Percentiles rank a stretch among this genome's conserved stretches.
Evolutionary conservation across 2,329 filamentous ascomycete genomes (phyloP).

Genomic region (Arachnomyces sp.): DNA sequence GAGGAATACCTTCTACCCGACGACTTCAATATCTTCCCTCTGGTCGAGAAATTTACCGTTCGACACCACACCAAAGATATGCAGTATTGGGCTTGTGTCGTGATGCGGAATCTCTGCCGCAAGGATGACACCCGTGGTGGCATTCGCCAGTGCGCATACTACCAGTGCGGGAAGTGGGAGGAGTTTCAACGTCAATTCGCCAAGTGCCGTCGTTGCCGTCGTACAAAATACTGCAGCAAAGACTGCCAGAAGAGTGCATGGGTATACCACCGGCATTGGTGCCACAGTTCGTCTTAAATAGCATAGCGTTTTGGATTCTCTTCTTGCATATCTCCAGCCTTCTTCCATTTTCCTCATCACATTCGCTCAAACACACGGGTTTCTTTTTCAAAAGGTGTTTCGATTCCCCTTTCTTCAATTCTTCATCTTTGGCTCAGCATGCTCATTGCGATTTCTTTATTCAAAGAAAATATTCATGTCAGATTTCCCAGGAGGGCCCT

Average conservation of each 20-base stretch:
- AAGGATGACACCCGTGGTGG: constrained; percentile 93
- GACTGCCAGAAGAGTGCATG: constrained; percentile 98
- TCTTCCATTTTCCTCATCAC: background rate
- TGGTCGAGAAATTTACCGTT: constrained; percentile 97
- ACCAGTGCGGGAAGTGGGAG: constrained; percentile 97
- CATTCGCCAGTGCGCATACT: constrained; percentile 95
- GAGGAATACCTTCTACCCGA: constrained; percentile 88
- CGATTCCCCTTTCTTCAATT: too few relatives aligned
- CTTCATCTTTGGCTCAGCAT: too few relatives aligned
- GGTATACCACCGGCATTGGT: constrained; percentile 98
- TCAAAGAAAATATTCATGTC: too few relatives aligned
- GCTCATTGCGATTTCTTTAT: too few relatives aligned
- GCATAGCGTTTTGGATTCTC: constrained; percentile 28
- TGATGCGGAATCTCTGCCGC: constrained; percentile 96
- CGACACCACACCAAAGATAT: constrained; percentile 92
- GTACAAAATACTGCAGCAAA: constrained; percentile 99
- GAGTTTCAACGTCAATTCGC: constrained; percentile 94
- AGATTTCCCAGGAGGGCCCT: too few relatives aligned
- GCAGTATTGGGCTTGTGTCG: constrained; percentile 99
- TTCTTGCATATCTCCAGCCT: constrained; percentile 9
- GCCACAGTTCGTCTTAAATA: constrained; percentile 42
- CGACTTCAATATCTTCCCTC: constrained; percentile 95
- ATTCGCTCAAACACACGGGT: too few relatives aligned
- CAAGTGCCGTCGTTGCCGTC: constrained; percentile 89
- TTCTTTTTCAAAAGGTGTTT: too few relatives aligned